These are phyloP conservation scores for Saccharum spontaneum DNA, from an alignment of 176 grass and related monocot genomes.

Conservation along the genomic window DNA sequence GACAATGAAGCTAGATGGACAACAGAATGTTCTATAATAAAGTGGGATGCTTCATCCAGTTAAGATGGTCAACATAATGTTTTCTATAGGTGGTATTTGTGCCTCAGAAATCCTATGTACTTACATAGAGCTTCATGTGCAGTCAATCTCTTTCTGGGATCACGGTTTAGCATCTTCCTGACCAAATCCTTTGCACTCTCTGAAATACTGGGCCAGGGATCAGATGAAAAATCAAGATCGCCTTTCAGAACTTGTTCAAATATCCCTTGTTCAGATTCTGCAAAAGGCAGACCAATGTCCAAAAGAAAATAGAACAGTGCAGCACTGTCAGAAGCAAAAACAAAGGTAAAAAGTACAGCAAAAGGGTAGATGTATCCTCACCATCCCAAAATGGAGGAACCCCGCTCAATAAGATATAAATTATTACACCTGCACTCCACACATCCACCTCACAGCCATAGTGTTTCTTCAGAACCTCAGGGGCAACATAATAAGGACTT, in stretches of 20 bases:
- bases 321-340: conserved; percentile 7
- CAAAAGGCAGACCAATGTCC: not conserved
- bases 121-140: conserved; percentile 77
- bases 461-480: conserved; percentile 63
- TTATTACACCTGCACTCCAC: conserved; percentile 73
- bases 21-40: conserved; percentile 11
- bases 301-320: conserved; percentile 20
- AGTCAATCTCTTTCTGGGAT: conserved; percentile 65
- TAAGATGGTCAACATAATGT: conserved; percentile 1
- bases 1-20: conserved; percentile 5
- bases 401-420: conserved; percentile 75
- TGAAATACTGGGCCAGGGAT: conserved; percentile 75
- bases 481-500: conserved; percentile 87
- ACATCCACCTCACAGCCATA: conserved; percentile 69
- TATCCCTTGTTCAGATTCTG: conserved; percentile 81
- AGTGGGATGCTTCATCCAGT: not conserved
- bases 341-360: not conserved
- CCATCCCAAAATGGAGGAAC: conserved; percentile 83
- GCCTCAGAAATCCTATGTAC: conserved; percentile 17
- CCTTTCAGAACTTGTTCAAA: conserved; percentile 73
- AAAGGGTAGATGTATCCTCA: conserved; percentile 33
- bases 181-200: conserved; percentile 74
- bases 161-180: conserved; percentile 61
- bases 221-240: conserved; percentile 53
- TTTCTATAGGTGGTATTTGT: conserved; percentile 5